Evolutionary conservation across 2,329 filamentous ascomycete genomes (phyloP).

Genomic region (Colletotrichum cuscutae): DNA sequence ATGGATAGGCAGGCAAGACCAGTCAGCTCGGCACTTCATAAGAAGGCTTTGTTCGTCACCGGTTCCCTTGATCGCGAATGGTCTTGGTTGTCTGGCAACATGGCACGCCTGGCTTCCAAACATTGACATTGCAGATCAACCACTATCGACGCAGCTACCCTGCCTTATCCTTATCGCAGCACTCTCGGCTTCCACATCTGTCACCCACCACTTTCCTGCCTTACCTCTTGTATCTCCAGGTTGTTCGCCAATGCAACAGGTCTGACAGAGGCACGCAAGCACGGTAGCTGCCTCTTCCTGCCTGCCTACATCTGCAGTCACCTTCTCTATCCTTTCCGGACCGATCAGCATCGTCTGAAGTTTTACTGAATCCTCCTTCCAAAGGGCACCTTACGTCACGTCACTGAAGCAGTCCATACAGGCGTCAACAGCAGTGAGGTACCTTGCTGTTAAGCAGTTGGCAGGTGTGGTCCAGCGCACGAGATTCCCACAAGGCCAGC

Average conservation of each 20-base stretch:
- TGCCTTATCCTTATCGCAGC: constrained; percentile 25
- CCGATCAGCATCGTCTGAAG: not conserved
- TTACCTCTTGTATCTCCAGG: too few species aligned
- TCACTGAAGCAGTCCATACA: constrained; percentile 12
- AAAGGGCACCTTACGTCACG: not conserved
- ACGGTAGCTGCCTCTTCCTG: not conserved
- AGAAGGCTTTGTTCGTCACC: constrained; percentile 13
- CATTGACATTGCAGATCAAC: constrained; percentile 13
- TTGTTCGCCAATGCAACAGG: not conserved
- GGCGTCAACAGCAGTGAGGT: not conserved
- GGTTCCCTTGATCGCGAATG: not conserved
- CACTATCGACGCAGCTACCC: not conserved
- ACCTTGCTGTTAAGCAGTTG: not conserved
- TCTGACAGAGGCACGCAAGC: not conserved
- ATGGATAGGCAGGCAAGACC: not conserved
- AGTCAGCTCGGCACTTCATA: constrained; percentile 22
- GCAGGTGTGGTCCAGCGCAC: constrained; percentile 10
- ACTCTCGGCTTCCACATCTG: not conserved
- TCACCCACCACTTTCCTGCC: not conserved
- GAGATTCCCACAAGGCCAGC: constrained; percentile 28
- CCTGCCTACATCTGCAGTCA: not conserved
- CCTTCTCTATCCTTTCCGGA: not conserved
- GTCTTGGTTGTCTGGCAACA: not conserved
- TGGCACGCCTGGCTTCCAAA: not conserved
- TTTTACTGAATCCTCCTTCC: not conserved